Evolutionary conservation across 2,329 filamentous ascomycete species (phyloP), one percentile per base, ranked within the genome.

Genomic region (Cladosporium sp.): DNA sequence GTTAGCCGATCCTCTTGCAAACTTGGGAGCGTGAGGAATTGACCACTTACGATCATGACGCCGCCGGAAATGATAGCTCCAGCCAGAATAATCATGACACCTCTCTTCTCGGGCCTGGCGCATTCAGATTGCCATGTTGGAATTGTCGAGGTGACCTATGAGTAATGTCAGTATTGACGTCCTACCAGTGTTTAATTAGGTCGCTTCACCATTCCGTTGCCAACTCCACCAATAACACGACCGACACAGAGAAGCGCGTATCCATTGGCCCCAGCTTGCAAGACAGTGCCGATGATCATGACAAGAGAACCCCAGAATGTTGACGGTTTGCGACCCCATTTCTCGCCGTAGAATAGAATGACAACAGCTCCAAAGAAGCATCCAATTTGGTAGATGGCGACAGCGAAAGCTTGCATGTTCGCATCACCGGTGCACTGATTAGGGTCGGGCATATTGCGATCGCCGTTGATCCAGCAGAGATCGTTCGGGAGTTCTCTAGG

Each of bases 81-180:
- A 61, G 77, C 74, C 71, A 77, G 75, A n/a, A 48, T 52, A 59
- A 77, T 73, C 52, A 77, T 61, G 55, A 74, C 71, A 9, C 75
- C 75, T 55, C 74, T 69, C 48, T 68, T 68, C 54, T 77, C 73
- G 9, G 75, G 70, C 58, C 74, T 74, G 52, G 72, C 74, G 56
- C 72, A 75, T 62, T 77, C 74, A 3, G 71, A 72, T 49, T 76
- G 73, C 72, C 73, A 76, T n/a, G 70, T 75, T 9, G 74, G 74
- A 16, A 77, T 74, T 0, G 74, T 50, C 4, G 48, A 50, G 31
- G 48, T 50, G 11, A 50, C 48, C 48, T 50, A 5, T 5, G 8
- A 14, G 31, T 22, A 1, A 8, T 37, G 19, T 35, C 9, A 45
- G 33, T 4, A 46, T 37, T 32, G 42, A 14, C 2, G 16, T 18